Percentiles rank a stretch among this genome's conserved stretches.
Conservation (phyloP, 192 early-diverging fungal genomes). For the Rhizophagus clarus region DNA sequence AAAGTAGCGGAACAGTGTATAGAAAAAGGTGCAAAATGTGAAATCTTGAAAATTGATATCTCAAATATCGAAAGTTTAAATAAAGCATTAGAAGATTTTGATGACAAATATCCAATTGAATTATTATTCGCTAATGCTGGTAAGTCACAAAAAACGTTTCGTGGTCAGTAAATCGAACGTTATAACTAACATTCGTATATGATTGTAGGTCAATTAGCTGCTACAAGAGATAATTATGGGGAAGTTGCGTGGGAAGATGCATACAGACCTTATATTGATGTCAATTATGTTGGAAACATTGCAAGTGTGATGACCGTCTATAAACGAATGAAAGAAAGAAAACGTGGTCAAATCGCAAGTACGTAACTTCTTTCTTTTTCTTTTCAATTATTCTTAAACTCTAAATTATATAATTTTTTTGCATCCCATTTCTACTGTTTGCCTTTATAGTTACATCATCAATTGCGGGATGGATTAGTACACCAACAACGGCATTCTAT, state of each 20-base stretch:
- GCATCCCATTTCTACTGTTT: not conserved
- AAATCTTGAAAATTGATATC: conserved; percentile 24
- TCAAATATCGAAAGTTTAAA: conserved; percentile 14
- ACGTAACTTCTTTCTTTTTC: not conserved
- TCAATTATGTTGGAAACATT: conserved; percentile 27
- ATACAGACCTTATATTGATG: conserved; percentile 21
- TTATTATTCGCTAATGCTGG: conserved; percentile 39
- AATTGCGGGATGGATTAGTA: not conserved
- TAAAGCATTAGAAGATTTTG: conserved; percentile 29
- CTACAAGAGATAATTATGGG: conserved; percentile 11
- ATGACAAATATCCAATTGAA: conserved; percentile 30
- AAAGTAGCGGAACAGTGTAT: not conserved
- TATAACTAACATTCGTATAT: not conserved
- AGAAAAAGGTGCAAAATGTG: not conserved
- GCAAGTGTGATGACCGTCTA: conserved; percentile 31
- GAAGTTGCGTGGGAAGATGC: conserved; percentile 11
- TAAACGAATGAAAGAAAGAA: conserved; percentile 30
- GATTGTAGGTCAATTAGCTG: conserved; percentile 22
- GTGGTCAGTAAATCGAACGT: not conserved
- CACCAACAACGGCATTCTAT: conserved; percentile 19
- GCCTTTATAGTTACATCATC: conserved; percentile 18
- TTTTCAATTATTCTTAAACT: too few relatives aligned
- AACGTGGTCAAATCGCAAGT: conserved; percentile 35
- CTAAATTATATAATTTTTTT: not conserved
- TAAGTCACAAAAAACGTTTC: not conserved